These are phyloP conservation scores for Mycena filopes DNA, from an alignment of 768 basidiomycete genomes.

Conservation along the genomic window DNA sequence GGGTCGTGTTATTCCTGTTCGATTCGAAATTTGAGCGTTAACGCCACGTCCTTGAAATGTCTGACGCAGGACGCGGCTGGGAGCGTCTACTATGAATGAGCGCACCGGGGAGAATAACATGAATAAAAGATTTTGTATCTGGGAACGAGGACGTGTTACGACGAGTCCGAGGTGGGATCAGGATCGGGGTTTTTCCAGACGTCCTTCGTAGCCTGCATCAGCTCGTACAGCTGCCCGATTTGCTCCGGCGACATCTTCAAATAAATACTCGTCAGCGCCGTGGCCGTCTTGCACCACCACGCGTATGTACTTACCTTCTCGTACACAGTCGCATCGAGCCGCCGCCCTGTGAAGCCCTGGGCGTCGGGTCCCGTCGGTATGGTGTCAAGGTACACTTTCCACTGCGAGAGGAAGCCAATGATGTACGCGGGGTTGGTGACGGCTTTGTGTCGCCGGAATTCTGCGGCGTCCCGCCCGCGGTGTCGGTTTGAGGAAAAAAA, in stretches of 20 bases:
- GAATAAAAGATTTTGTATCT: too few species aligned
- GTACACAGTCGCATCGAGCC: constrained; percentile 73
- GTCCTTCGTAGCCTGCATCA: constrained; percentile 91
- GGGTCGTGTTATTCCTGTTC: too few species aligned
- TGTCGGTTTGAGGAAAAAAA: too few species aligned
- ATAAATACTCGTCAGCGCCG: constrained; percentile 10
- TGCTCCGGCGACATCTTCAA: constrained; percentile 89
- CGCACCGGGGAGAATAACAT: too few species aligned
- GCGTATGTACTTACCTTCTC: constrained; percentile 83
- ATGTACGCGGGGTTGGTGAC: constrained; percentile 89
- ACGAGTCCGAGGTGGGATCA: too few species aligned
- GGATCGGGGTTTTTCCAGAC: constrained; percentile 71
- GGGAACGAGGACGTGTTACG: too few species aligned
- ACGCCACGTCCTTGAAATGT: too few species aligned
- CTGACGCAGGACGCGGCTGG: too few species aligned
- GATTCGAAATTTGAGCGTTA: too few species aligned
- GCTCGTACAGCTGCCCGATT: constrained; percentile 91
- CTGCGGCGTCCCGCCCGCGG: constrained; percentile 52
- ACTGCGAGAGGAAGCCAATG: constrained; percentile 95
- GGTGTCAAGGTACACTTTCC: constrained; percentile 92
- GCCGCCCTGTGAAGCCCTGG: constrained; percentile 68
- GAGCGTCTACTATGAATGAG: too few species aligned
- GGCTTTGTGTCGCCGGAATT: constrained; percentile 86
- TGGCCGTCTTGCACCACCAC: too few species aligned
- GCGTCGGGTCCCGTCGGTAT: constrained; percentile 60